These are phyloP conservation scores for Radiomyces spectabilis DNA, from an alignment of 192 early-diverging fungal genomes.

Conservation along the genomic window DNA sequence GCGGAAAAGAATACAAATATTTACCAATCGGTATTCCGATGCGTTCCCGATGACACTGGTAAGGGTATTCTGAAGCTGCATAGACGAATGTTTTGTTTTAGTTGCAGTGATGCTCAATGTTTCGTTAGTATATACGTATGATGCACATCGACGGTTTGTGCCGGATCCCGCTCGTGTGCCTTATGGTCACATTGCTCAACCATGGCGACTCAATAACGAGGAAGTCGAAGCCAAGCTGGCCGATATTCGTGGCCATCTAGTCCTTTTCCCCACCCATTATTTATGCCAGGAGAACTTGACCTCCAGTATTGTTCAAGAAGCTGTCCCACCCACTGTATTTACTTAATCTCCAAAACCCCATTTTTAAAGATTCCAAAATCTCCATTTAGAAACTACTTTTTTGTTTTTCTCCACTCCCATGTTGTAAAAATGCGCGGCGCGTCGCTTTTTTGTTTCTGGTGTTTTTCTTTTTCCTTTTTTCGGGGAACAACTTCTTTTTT, in stretches of 20 bases:
- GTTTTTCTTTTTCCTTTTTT: background rate
- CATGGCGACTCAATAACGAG: slow-evolving; percentile 10
- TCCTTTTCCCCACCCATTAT: slow-evolving; percentile 41
- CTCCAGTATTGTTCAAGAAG: slow-evolving; percentile 32
- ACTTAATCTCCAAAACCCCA: no score
- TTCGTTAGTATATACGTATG: slow-evolving; percentile 36
- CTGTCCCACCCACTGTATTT: slow-evolving; percentile 33
- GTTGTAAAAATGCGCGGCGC: background rate
- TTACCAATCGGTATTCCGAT: slow-evolving; percentile 71
- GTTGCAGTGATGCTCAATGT: no score
- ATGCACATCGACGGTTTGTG: slow-evolving; percentile 36
- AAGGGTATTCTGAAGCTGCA: background rate
- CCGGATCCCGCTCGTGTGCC: slow-evolving; percentile 32
- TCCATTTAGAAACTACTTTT: background rate
- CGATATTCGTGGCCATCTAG: slow-evolving; percentile 43
- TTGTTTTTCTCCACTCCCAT: background rate
- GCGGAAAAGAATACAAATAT: slow-evolving; percentile 59
- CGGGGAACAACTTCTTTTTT: background rate
- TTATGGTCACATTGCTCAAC: slow-evolving; percentile 43
- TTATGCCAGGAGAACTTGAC: slow-evolving; percentile 37
- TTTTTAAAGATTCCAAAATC: no score
- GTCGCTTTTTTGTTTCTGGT: background rate
- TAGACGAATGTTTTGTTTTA: background rate
- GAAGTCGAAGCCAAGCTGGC: slow-evolving; percentile 23
- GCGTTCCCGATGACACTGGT: slow-evolving; percentile 77